Base-by-base conservation (phyloP, 805 yeast genomes). In the Wickerhamomyces queroliae region DNA sequence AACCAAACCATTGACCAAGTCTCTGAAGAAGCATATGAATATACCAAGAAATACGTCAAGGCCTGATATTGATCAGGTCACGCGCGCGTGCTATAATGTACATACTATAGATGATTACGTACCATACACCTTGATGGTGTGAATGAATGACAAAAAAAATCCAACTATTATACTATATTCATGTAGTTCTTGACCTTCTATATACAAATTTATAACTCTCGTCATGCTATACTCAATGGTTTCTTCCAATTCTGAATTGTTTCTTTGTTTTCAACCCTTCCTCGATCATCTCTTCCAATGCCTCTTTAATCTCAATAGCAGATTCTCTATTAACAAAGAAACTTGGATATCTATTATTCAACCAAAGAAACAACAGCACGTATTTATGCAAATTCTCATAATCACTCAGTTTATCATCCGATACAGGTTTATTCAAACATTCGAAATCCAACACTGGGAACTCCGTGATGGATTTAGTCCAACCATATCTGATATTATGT, bases 321-420 rank as follows among this genome's bases (percentile, higher is more conserved):
- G 87, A 74, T 42, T 80, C 85, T 13, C 78, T 67, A 58, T 88
- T 96, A 15, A 83, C 74, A 50, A 89, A 86, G 37, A 78, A 70
- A 23, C 82, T 78, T 1, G 97, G 95, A 67, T 83, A 91, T 52
- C 97, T 67, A 57, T 86, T 90, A 39, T 85, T 72, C 45, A 91
- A 67, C 99, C 99, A 91, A 55, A 87, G 65, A 54, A 77, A 91
- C 7, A 85, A 62, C 48, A 80, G 71, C 15, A 86, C 69, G 33
- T 76, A 63, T 47, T 78, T 77, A 62, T 89, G 95, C 42, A 83
- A 63, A 5, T 72, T 70, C 55, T 89, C 97, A 41, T 64, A 54
- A 10, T 50, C 50, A 8, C 55, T 61, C 16, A 67, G 41, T 8
- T 41, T 35, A 16, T 41, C 24, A 9, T 40, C 37, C 1, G 23